Evolutionary conservation across 257 asterid species (phyloP), one percentile per base, ranked within the genome.

Genomic region (Paulownia fortunei): DNA sequence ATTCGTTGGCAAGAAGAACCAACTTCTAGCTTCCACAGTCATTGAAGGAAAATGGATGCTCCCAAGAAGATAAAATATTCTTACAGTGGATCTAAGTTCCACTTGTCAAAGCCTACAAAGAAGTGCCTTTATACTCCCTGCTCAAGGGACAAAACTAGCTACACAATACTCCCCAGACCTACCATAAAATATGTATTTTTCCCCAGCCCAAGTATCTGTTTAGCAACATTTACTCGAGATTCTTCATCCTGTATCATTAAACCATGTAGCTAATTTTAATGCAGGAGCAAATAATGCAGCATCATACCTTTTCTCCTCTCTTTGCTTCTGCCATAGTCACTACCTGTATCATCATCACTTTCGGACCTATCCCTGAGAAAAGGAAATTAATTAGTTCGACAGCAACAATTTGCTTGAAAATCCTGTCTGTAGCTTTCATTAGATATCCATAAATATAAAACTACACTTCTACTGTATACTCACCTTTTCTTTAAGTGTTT

Each of bases 341-440:
- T 61, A 56, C 77, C 86, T 16, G 78, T 73, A 64, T 91, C 91
- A 44, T 85, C 86, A 72, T 86, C 94, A 86, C 88, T 88, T 72
- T 81, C 90, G 58, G 92, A 82, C 83, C 97, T 86, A 80, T 80
- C 91, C 92, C 99, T 93, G 90, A 26, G 76, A 77, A 79, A 52
- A 76, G 46, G 32, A 26, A 80, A 81, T n/a, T 27, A 26, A 26
- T 79, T 64, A 80, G 80, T 56, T 68, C 52, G 21, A 52, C 12
- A 60, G 74, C 70, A 62, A 72, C 52, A 32, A 30, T 26, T 49
- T 41, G 56, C 19, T 79, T 7, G 69, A 10, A 37, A 18, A 8
- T 39, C 42, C 44, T 41, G 61, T 52, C 75, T 55, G 39, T 3
- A 46, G 66, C 41, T 76, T 36, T 66, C 10, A 71, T 21, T 37